phyloP scores from a whole-genome alignment of 495 filamentous ascomycete genomes.

The Penicillium daleae region DNA sequence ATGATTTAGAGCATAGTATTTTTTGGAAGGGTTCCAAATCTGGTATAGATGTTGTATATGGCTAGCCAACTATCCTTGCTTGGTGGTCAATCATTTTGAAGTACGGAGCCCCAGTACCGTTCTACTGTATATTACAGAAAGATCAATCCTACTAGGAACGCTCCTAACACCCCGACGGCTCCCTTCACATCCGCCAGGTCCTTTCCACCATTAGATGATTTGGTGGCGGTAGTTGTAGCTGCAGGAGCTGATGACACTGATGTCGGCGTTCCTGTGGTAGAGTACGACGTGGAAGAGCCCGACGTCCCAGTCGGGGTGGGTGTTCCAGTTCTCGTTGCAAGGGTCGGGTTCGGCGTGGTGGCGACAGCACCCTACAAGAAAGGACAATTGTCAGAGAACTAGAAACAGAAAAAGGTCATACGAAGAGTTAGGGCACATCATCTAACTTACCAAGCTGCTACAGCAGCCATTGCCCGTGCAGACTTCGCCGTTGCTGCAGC shows the following conservation, averaged over 20 bases:
- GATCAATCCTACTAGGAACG: background rate
- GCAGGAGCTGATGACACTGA: background rate
- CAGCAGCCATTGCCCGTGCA: background rate
- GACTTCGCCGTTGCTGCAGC: background rate
- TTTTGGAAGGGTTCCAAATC: no score
- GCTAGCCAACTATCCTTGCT: no score
- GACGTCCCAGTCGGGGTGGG: background rate
- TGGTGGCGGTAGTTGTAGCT: background rate
- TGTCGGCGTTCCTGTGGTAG: background rate
- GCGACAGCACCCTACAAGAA: constrained; percentile 1
- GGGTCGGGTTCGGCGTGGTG: background rate
- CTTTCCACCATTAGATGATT: background rate
- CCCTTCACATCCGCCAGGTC: background rate
- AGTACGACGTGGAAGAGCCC: background rate
- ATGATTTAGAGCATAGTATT: no score
- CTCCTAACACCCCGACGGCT: background rate
- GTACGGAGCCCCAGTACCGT: no score
- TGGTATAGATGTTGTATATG: no score
- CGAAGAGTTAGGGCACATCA: background rate
- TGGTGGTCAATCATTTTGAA: no score
- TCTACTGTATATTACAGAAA: background rate
- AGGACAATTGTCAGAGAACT: no score
- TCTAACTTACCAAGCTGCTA: background rate
- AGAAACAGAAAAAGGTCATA: no score
- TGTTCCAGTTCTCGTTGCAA: background rate